phyloP scores from a whole-genome alignment of 2,329 filamentous ascomycete genomes.

The Cordyceps farinosa region DNA sequence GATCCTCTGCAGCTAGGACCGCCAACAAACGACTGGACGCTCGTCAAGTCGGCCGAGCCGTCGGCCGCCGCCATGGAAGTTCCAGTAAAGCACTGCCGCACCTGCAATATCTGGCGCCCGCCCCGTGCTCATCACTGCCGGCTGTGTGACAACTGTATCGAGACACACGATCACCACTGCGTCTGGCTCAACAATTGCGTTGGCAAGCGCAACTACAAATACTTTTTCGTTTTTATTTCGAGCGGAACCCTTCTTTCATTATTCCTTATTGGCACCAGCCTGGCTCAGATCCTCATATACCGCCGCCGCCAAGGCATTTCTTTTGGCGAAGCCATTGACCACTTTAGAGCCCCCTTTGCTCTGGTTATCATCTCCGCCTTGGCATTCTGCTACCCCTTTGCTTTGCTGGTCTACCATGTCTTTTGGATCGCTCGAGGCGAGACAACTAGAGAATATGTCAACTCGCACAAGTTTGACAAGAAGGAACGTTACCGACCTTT shows the following conservation, averaged over 20 bases:
- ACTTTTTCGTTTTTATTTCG: conserved; percentile 90
- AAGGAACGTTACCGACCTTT: conserved; percentile 90
- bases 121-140: conserved; percentile 95
- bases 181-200: conserved; percentile 99
- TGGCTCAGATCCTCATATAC: conserved; percentile 80
- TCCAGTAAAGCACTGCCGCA: conserved; percentile 96
- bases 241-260: conserved; percentile 72
- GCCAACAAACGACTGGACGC: conserved; percentile 87
- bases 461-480: conserved; percentile 91
- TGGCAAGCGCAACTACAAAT: conserved; percentile 94
- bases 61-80: conserved; percentile 91
- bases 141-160: conserved; percentile 93
- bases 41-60: conserved; percentile 75
- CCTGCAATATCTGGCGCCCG: conserved; percentile 95
- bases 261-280: conserved; percentile 70
- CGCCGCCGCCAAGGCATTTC: conserved; percentile 58
- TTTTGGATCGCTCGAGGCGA: conserved; percentile 89
- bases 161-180: conserved; percentile 96
- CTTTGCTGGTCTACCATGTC: conserved; percentile 82
- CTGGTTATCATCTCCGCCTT: conserved; percentile 82
- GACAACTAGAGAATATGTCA: conserved; percentile 93
- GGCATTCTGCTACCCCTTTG: conserved; percentile 73
- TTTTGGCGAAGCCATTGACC: conserved; percentile 64
- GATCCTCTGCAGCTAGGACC: conserved; percentile 80
- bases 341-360: conserved; percentile 78